Evolutionary conservation across 441 rosid genomes (phyloP), one percentile per base, ranked within the genome.

Genomic region (Gossypium davidsonii): DNA sequence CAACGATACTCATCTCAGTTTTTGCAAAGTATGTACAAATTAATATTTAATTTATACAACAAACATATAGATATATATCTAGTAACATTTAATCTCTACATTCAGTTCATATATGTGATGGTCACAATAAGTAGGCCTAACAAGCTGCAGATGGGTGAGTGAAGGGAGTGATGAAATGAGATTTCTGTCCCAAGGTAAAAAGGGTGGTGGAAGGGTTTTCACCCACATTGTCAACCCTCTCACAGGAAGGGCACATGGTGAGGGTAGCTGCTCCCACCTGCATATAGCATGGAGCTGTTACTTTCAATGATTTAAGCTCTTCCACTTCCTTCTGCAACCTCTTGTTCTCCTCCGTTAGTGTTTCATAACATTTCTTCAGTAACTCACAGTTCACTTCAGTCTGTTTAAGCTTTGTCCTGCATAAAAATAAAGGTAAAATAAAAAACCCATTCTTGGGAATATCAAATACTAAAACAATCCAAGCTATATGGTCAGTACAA

Each of bases 341-440:
- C 73, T 80, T 85, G 81, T 92, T 94, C 80, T 94, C 94, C 68
- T 87, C 95, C 20, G 85, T 88, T 49, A 92, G 78, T 26, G 87
- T 85, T 73, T 91, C 94, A 20, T 93, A 92, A 73, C 93, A 89
- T 81, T 84, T 88, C 89, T 83, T 94, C 75, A 94, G 78, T 26
- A 86, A 77, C 81, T 91, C 94, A 75, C 90, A 90, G 42, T 94
- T 94, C 63, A 86, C 89, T 73, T 92, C 98, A 1, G 93, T 94
- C 58, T 94, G 97, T 87, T 94, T 94, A 82, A 94, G 85, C 86
- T 92, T 94, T 57, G 92, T 94, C 96, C 98, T 94, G 83, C 26
- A 14, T 42, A 3, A 2, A 66, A 64, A 48, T 46, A 52, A 58
- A 12, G n/a, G 77, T 58, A 72, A 57, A 58, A 73, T 8, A 62